phyloP scores from a whole-genome alignment of 2,329 filamentous ascomycete genomes.

The Claviceps africana region DNA sequence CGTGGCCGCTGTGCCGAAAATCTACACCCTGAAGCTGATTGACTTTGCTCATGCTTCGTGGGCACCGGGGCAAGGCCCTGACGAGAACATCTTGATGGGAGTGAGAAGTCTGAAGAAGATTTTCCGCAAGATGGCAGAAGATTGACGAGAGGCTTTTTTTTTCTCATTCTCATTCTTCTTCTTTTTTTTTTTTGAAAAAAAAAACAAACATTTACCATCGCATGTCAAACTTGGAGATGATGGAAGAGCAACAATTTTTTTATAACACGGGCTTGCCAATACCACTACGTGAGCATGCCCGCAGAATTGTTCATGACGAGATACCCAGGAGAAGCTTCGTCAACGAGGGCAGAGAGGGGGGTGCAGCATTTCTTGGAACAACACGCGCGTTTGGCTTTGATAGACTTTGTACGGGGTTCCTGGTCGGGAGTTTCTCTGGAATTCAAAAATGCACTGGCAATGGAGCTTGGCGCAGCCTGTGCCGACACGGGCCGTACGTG shows the following conservation, averaged over 20 bases:
- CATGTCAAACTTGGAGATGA: too few relatives aligned
- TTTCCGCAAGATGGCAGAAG: slow-evolving; percentile 47
- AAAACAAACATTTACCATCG: too few relatives aligned
- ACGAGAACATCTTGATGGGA: slow-evolving; percentile 69
- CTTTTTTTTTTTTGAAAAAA: not conserved
- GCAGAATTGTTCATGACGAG: not conserved
- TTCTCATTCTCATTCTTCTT: not conserved
- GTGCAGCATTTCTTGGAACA: not conserved
- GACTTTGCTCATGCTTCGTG: slow-evolving; percentile 91
- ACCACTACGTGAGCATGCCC: not conserved
- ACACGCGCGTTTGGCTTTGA: not conserved
- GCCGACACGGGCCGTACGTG: too few relatives aligned
- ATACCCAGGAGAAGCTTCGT: slow-evolving; percentile 3
- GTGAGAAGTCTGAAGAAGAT: slow-evolving; percentile 59
- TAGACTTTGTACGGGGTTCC: not conserved
- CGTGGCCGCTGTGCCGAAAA: slow-evolving; percentile 40
- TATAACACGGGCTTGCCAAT: too few relatives aligned
- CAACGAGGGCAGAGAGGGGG: not conserved
- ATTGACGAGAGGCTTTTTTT: slow-evolving; percentile 6
- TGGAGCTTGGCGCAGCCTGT: too few relatives aligned
- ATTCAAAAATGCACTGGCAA: not conserved
- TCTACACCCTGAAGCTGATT: slow-evolving; percentile 76
- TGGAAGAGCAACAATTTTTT: too few relatives aligned
- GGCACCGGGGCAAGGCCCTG: slow-evolving; percentile 67
- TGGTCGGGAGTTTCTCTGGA: not conserved